Conservation (phyloP, 192 early-diverging fungal genomes). For the Podila horticola region DNA sequence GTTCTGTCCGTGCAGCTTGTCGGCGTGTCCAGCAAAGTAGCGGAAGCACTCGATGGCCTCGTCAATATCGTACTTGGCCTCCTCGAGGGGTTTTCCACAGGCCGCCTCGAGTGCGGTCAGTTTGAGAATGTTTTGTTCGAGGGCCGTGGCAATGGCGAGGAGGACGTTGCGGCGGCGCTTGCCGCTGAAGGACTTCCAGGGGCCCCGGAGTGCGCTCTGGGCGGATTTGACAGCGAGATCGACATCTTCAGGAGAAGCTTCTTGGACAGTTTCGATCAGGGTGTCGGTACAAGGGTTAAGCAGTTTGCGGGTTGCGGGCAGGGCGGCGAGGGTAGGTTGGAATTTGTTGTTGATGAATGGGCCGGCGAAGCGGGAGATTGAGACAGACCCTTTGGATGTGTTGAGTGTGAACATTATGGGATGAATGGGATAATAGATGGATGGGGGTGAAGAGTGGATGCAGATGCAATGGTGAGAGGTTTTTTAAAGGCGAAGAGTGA, state of each 20-base stretch:
- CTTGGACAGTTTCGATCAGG: slow-evolving; percentile 64
- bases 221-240: slow-evolving; percentile 77
- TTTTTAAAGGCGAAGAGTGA: too few species aligned
- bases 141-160: slow-evolving; percentile 65
- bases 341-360: slow-evolving; percentile 82
- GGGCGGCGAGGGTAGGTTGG: slow-evolving; percentile 57
- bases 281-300: slow-evolving; percentile 77
- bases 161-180: slow-evolving; percentile 63
- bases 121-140: slow-evolving; percentile 58
- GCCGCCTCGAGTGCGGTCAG: slow-evolving; percentile 76
- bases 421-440: not conserved
- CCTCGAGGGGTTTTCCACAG: slow-evolving; percentile 78
- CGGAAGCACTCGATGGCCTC: slow-evolving; percentile 69
- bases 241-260: slow-evolving; percentile 69
- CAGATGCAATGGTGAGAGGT: too few species aligned
- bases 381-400: slow-evolving; percentile 30
- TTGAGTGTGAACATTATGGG: slow-evolving; percentile 39
- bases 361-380: slow-evolving; percentile 54
- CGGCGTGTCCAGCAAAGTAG: slow-evolving; percentile 79
- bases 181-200: slow-evolving; percentile 64
- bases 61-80: slow-evolving; percentile 74
- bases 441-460: not conserved
- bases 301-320: slow-evolving; percentile 61
- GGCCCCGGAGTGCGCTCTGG: slow-evolving; percentile 53
- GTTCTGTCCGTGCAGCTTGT: slow-evolving; percentile 68